Evolutionary conservation across 768 basidiomycete species (phyloP).

Genomic region (Lyophyllum atratum): DNA sequence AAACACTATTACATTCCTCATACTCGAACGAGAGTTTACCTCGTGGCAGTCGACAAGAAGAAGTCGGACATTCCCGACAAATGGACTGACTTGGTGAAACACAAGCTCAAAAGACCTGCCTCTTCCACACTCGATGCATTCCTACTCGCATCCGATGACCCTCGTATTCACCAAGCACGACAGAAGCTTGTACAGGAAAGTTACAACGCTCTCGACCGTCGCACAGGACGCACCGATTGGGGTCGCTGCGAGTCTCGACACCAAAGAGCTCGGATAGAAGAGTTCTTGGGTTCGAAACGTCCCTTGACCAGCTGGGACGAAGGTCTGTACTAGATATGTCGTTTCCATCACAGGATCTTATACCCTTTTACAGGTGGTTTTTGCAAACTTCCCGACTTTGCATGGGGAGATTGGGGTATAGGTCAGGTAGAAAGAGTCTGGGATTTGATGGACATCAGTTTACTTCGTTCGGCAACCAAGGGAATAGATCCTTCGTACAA

Average conservation of each 20-base stretch:
- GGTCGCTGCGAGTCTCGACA: conserved; percentile 91
- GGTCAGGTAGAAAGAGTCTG: conserved; percentile 93
- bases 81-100: conserved; percentile 66
- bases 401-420: conserved; percentile 94
- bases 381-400: conserved; percentile 85
- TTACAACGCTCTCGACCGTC: conserved; percentile 63
- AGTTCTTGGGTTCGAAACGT: conserved; percentile 77
- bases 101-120: conserved; percentile 76
- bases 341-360: background rate
- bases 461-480: conserved; percentile 76
- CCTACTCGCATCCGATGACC: conserved; percentile 87
- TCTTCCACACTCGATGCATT: conserved; percentile 91
- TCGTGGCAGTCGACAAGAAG: conserved; percentile 74
- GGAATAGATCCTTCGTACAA: conserved; percentile 89
- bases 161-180: conserved; percentile 86
- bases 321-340: conserved; percentile 44
- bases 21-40: conserved; percentile 88
- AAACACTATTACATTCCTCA: conserved; percentile 95
- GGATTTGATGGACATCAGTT: conserved; percentile 92
- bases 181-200: conserved; percentile 79
- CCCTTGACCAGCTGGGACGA: conserved; percentile 94
- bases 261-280: conserved; percentile 83
- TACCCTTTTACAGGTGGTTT: conserved; percentile 56
- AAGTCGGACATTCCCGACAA: conserved; percentile 58
- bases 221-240: conserved; percentile 85